Base-by-base conservation (phyloP, 2,329 filamentous ascomycete species). In the Fusarium kyushuense region DNA sequence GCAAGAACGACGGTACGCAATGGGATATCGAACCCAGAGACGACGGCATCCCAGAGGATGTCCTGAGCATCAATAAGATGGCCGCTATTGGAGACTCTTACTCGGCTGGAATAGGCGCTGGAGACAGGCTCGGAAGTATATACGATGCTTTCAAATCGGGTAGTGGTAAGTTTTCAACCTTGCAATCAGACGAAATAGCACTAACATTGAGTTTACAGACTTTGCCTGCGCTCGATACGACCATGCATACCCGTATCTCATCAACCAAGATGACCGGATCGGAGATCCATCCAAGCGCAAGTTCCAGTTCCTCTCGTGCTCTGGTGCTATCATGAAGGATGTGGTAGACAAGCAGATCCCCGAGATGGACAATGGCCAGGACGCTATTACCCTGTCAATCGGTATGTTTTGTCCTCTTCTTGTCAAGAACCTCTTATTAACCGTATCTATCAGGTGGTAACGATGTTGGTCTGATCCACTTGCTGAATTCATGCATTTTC, bases 101-200 rank as follows among this genome's bases (percentile, higher is more conserved):
- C 40, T 67, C 65, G 0, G 65, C 64, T 32, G 65, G 63, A 11
- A 65, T 69, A 4, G 65, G 65, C 7, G 64, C 64, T 16, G 65
- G 65, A 6, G 55, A 60, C 4, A 29, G 56, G 14, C 12, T 47
- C 10, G 2, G 56, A 56, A 19, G 43, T 3, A 4, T 52, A 30
- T 17, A n/a, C 2, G 35, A 40, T 10, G 35, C 45, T 11, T 17
- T 47, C 9, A 17, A 47, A 8, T 12, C 45, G 3, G 45, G n/a
- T 1, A 29, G 43, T 17, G 53, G 57, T 60, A 36, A 51, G 54
- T 42, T n/a, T n/a, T n/a, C n/a, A n/a, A n/a, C n/a, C n/a, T n/a
- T n/a, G n/a, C n/a, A n/a, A n/a, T n/a, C n/a, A n/a, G n/a, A n/a
- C n/a, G n/a, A n/a, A n/a, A n/a, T n/a, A n/a, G n/a, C n/a, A n/a